Evolutionary conservation across 2,329 filamentous ascomycete genomes (phyloP), one percentile per base, ranked within the genome.

Genomic region (Colletotrichum trifolii): DNA sequence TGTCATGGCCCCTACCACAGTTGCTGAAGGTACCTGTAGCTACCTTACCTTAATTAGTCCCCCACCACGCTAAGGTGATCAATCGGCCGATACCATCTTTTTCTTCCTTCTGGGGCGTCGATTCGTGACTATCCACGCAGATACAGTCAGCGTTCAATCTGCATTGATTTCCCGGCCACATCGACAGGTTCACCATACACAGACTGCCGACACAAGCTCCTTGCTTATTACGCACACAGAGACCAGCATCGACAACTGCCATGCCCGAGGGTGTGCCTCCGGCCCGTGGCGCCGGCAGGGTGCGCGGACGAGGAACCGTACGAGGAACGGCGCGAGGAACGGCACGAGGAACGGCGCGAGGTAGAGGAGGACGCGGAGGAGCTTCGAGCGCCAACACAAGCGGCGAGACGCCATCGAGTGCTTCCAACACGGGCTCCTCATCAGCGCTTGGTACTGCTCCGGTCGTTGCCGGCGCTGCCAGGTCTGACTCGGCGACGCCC

Each of bases 401-500:
- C 52, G 50, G 11, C n/a, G 58, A 65, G 33, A 42, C 34, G n/a
- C 45, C 62, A 9, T 39, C 48, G 11, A 39, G 35, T 4, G 47
- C 47, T 12, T 53, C 63, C 34, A 36, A n/a, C 35, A 57, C 59
- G 12, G 48, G 52, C 17, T 47, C 63, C 25, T 43, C 63, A 33
- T 66, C 61, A 34, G 56, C 50, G 40, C 52, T 57, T 11, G 55
- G 34, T 6, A 40, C 52, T 46, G 46, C 54, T 34, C 43, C 55
- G 25, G 49, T 42, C 39, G 49, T 40, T 40, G 56, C 35, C 46
- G 60, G 55, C 10, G 54, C 59, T 9, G 46, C 66, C 15, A 57
- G 65, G 25, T 62, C 70, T 25, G 67, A 76, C 25, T 75, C 74
- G 8, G 69, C 75, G 40, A 73, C 77, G 6, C 71, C 79, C 4